Conservation (phyloP, 1,284 basidiomycete species). For the Dichomitus squalens region DNA sequence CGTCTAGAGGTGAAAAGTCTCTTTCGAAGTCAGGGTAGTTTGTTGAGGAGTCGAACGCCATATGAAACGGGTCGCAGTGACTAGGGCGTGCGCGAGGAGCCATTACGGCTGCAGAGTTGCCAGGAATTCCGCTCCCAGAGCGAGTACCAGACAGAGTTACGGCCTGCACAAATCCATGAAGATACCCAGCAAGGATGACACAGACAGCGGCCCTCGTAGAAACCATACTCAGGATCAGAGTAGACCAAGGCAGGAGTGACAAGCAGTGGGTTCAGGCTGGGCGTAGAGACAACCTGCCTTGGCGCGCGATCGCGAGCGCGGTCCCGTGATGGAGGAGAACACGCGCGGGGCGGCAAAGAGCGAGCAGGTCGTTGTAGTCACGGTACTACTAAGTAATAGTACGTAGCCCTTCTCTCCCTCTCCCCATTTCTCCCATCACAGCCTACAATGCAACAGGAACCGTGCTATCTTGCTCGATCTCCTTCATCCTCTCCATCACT, state of each 20-base stretch:
- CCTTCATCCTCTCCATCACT: constrained; percentile 18
- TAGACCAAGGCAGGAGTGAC: no score
- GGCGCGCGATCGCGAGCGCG: no score
- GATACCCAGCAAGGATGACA: no score
- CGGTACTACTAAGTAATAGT: no score
- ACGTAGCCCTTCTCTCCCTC: no score
- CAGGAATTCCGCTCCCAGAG: neutral
- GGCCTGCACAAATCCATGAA: neutral
- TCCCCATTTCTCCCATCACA: neutral
- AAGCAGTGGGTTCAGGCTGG: no score
- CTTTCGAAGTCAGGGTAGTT: constrained; percentile 7
- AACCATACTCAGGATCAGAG: no score
- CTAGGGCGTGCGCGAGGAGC: neutral
- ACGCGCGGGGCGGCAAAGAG: no score
- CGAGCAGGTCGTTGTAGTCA: no score
- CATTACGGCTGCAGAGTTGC: neutral
- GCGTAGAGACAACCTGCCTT: no score
- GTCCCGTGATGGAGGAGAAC: no score
- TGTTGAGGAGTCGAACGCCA: constrained; percentile 15
- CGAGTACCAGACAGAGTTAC: neutral
- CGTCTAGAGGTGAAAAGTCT: constrained; percentile 38
- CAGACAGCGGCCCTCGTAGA: no score
- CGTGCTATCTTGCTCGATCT: neutral
- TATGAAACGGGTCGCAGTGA: constrained; percentile 27
- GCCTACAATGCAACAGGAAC: neutral